A percentile compares a stretch with the other conserved stretches of the same genome.
Conservation (phyloP, 2,329 filamentous ascomycete genomes). For the Alternaria arbusti region DNA sequence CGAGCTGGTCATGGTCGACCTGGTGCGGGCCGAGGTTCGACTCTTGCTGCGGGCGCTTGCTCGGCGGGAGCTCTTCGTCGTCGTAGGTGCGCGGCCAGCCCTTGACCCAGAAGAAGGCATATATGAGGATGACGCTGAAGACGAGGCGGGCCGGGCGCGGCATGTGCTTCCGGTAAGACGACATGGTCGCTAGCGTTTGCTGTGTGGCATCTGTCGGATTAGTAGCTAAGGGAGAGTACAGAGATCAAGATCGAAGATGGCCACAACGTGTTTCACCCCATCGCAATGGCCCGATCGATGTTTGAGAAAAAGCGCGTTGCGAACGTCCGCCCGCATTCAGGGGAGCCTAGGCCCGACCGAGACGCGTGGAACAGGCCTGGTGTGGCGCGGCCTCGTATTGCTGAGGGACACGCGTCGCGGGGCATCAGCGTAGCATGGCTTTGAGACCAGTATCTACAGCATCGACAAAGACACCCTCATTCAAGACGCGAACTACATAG, state of each 20-base stretch:
- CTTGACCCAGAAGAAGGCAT: slow-evolving; percentile 41
- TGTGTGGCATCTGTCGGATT: slow-evolving; percentile 13
- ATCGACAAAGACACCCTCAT: background rate
- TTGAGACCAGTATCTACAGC: background rate
- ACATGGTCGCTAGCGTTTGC: slow-evolving; percentile 28
- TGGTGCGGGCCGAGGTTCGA: slow-evolving; percentile 23
- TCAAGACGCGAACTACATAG: background rate
- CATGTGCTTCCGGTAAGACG: slow-evolving; percentile 26
- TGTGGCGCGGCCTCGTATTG: slow-evolving; percentile 7
- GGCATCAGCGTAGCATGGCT: background rate
- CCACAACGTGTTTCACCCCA: slow-evolving; percentile 5
- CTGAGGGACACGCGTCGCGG: slow-evolving; percentile 13
- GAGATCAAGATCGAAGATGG: background rate
- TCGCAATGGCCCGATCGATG: slow-evolving; percentile 1
- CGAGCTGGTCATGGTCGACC: slow-evolving; percentile 44
- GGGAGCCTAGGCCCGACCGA: slow-evolving; percentile 13
- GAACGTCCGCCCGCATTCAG: slow-evolving; percentile 9
- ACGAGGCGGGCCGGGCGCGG: slow-evolving; percentile 33
- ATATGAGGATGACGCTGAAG: slow-evolving; percentile 25
- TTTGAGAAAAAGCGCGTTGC: slow-evolving; percentile 1
- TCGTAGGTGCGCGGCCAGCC: slow-evolving; percentile 42
- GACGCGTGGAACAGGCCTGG: slow-evolving; percentile 6
- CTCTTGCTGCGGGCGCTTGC: slow-evolving; percentile 21
- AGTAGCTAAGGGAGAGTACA: background rate
- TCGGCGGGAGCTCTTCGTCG: slow-evolving; percentile 39